A percentile compares a stretch with the other conserved stretches of the same genome.
Conservation (phyloP, 768 basidiomycete species). For the Pholiota conissans region DNA sequence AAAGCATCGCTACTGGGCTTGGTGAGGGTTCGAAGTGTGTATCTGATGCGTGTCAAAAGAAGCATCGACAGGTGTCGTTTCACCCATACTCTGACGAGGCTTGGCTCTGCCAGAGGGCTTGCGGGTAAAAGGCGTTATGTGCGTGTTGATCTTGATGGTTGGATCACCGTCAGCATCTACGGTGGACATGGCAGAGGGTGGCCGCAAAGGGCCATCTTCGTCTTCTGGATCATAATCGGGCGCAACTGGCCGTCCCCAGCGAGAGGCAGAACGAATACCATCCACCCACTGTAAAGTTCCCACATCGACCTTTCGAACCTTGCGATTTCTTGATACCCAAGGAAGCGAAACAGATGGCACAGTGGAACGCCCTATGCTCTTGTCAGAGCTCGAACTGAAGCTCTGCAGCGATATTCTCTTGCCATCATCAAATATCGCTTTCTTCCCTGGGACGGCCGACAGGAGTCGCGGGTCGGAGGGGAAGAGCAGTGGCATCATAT, state of each 20-base stretch:
- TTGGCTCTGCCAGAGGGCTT: conserved; percentile 61
- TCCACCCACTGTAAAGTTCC: conserved; percentile 72
- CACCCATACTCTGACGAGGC: conserved; percentile 49
- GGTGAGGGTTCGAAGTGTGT: conserved; percentile 8
- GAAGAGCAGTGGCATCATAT: conserved; percentile 87
- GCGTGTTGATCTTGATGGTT: conserved; percentile 36
- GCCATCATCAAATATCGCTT: conserved; percentile 31
- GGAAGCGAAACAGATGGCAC: conserved; percentile 39
- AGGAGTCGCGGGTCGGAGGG: conserved; percentile 81
- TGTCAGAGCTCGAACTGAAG: conserved; percentile 17
- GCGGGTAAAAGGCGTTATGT: conserved; percentile 64
- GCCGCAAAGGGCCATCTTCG: conserved; percentile 31
- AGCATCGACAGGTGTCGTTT: conserved; percentile 38
- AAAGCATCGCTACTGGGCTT: conserved; percentile 6
- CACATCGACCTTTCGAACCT: conserved; percentile 60
- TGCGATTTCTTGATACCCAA: conserved; percentile 61
- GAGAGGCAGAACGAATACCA: conserved; percentile 56
- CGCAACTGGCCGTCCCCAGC: conserved; percentile 54
- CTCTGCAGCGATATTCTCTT: conserved; percentile 19
- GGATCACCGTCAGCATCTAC: conserved; percentile 34
- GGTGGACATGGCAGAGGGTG: conserved; percentile 5
- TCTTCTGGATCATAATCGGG: conserved; percentile 39
- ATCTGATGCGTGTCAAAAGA: conserved; percentile 16
- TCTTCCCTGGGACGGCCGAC: conserved; percentile 62
- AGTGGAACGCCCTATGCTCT: conserved; percentile 38